Base-by-base conservation (phyloP, 768 basidiomycete genomes). In the Leucogyrophana mollusca region DNA sequence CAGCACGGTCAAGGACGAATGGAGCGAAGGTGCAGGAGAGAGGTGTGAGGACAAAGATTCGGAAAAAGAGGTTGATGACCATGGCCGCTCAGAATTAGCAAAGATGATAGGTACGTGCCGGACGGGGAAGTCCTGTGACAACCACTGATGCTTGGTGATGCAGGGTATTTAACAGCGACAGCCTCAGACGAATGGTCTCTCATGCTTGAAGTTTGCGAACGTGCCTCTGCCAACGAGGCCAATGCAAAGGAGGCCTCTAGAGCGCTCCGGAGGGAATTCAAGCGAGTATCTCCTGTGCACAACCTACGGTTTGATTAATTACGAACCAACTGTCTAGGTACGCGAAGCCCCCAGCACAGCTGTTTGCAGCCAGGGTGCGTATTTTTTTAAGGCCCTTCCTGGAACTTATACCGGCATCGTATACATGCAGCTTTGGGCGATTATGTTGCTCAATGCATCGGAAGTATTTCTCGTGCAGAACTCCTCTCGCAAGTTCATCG, bases 341-440 rank as follows among this genome's bases (percentile, higher is more conserved):
- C 56, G 89, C 85, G 4, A 85, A 87, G 59, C 85, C 88, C 2
- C 61, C 83, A 27, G 81, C 83, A 3, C 87, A 89, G 61, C 67
- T 91, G 6, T 83, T 86, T 20, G 88, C 88, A 17, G 87, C 88
- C 16, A 70, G 87, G 51, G 86, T 87, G 57, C 23, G 82, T 33
- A n/a, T n/a, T n/a, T 44, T n/a, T n/a, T n/a, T 32, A 34, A 43
- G 16, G n/a, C 1, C 23, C 35, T 40, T n/a, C n/a, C n/a, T n/a
- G n/a, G n/a, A n/a, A n/a, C n/a, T n/a, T n/a, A n/a, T n/a, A n/a
- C n/a, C n/a, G n/a, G n/a, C n/a, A n/a, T n/a, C n/a, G n/a, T n/a
- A n/a, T n/a, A n/a, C n/a, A n/a, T n/a, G 17, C 51, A 90, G 87
- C 60, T 96, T 6, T 94, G 92, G 93, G 85, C 91, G 3, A 85